Evolutionary conservation across 345 rosid genomes (phyloP), one percentile per base, ranked within the genome.

Genomic region (Salix arbutifolia): DNA sequence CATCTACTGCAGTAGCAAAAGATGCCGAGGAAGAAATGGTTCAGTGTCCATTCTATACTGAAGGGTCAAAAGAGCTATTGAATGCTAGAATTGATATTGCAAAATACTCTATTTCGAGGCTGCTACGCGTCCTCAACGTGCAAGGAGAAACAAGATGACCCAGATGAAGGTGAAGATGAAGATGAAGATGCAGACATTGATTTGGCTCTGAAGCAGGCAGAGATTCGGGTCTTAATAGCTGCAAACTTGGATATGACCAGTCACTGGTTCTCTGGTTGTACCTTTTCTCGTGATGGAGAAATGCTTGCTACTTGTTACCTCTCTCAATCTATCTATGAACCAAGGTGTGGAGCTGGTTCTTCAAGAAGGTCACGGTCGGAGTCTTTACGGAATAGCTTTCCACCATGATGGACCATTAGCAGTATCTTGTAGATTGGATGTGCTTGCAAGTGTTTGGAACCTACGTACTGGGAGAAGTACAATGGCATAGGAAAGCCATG

Each of bases 281-380:
- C 99, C 77, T 92, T 91, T 85, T 92, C 99, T 1, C 82, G 79
- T 5, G 90, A 91, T 87, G 97, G 98, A 65, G 82, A 89, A 62
- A 79, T 91, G 65, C 97, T 96, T 62, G 98, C 95, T 69, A 96
- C 99, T 69, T 89, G 99, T 97, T 96, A 82, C 62, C 18, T 76
- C 69, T 71, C 70, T 83, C 74, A 73, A 33, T 65, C 69, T 77
- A 30, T 69, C n/a, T 74, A 21, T 70, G 31, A 74, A n/a, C 66
- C 4, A 31, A 28, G 97, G 97, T 37, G 84, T 74, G 42, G 99
- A 94, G 88, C 84, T 96, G 86, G 93, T 94, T 74, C 94, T 96
- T 78, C 99, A 96, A 78, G 97, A 94, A 90, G 97, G 97, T 40
- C 98, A 96, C 67, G 92, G 99, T 76, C 87, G 95, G 79, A 90